These are phyloP conservation scores for Bruguiera gymnorhiza DNA, from an alignment of 345 rosid genomes.

Conservation along the genomic window DNA sequence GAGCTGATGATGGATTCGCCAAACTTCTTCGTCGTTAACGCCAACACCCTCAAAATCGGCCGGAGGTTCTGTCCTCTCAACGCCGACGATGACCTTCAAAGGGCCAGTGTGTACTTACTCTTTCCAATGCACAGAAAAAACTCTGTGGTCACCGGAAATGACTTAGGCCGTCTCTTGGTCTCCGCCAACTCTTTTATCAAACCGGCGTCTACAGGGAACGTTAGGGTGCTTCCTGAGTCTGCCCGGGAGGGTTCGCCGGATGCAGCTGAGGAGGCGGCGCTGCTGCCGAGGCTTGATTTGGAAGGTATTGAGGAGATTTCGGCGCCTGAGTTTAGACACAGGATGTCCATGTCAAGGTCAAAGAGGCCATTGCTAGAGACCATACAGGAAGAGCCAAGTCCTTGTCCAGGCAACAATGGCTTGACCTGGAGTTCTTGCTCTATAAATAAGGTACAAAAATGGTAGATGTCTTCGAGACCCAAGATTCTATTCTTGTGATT, in stretches of 20 bases:
- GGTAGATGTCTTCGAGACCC: too few species aligned
- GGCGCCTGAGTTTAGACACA: conserved; percentile 13
- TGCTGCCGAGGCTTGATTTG: conserved; percentile 15
- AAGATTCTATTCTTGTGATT: too few species aligned
- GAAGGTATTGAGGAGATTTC: conserved; percentile 23
- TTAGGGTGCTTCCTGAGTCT: conserved; percentile 2
- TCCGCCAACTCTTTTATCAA: not conserved
- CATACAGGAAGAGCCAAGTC: conserved; percentile 15
- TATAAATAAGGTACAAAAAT: too few species aligned
- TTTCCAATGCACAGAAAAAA: conserved; percentile 20
- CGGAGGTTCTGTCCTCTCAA: conserved; percentile 12
- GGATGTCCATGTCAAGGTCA: conserved; percentile 24
- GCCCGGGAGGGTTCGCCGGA: not conserved
- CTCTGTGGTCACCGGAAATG: conserved; percentile 10
- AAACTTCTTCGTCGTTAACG: conserved; percentile 10
- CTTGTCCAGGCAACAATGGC: too few species aligned
- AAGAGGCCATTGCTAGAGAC: conserved; percentile 25
- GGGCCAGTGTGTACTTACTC: conserved; percentile 14
- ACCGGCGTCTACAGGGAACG: not conserved
- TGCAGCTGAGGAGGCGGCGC: not conserved
- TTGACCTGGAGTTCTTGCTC: too few species aligned
- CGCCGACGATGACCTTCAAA: conserved; percentile 16
- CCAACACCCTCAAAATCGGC: conserved; percentile 10
- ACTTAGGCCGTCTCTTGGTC: conserved; percentile 2
- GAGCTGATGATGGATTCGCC: conserved; percentile 22